Conservation (phyloP, 2,329 filamentous ascomycete species). For the Pezicula rhizophila region DNA sequence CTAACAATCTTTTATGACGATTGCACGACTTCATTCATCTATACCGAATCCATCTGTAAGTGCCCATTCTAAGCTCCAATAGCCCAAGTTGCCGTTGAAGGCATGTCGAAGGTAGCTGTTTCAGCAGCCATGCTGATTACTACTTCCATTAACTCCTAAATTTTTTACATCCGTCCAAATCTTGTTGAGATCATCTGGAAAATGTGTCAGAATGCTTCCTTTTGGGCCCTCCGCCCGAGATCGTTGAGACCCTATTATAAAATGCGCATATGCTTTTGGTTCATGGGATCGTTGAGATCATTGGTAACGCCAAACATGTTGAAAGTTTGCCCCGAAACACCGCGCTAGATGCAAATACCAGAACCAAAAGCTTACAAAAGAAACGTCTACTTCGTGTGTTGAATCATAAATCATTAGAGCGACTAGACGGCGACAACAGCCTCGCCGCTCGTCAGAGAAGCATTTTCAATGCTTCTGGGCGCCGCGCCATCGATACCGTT, state of each 20-base stretch:
- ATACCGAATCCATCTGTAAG: no score
- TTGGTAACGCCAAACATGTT: conserved; percentile 28
- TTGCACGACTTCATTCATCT: no score
- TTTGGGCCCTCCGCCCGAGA: conserved; percentile 4
- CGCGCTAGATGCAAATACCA: conserved; percentile 25
- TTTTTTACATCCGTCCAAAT: no score
- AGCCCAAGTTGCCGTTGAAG: no score
- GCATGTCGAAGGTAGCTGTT: no score
- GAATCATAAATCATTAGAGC: conserved; percentile 24
- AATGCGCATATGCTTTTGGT: background rate
- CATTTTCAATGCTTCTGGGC: conserved; percentile 8
- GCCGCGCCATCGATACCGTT: conserved; percentile 11
- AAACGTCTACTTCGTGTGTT: conserved; percentile 19
- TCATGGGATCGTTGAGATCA: conserved; percentile 17
- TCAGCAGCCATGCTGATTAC: no score
- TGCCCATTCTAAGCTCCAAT: no score
- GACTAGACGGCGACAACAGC: background rate
- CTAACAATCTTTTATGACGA: no score
- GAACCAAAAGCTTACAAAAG: conserved; percentile 6
- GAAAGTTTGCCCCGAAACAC: conserved; percentile 27
- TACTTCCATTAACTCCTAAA: no score
- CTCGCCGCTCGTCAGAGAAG: conserved; percentile 16
- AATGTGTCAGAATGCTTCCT: no score
- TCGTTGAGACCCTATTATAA: conserved; percentile 16
- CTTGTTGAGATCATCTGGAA: no score